Evolutionary conservation across 2,329 filamentous ascomycete genomes (phyloP).

Genomic region (Didymella segeticola): DNA sequence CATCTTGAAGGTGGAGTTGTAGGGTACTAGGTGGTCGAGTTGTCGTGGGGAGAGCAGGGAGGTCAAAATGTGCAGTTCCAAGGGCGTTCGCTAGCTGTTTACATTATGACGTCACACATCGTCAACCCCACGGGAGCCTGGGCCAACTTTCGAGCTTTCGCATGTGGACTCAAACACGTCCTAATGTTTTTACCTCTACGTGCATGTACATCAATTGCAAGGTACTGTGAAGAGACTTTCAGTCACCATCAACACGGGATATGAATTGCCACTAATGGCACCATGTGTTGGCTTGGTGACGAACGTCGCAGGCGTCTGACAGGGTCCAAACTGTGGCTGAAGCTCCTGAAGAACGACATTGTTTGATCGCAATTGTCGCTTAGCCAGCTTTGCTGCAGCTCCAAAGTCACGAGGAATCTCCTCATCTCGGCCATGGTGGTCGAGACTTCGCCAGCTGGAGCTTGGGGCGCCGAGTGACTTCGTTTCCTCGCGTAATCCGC

Average conservation of each 20-base stretch:
- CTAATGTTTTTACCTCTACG: not conserved
- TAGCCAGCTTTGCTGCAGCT: not conserved
- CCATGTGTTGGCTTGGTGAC: conserved; percentile 1
- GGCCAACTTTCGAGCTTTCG: not conserved
- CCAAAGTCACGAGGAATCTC: conserved; percentile 1
- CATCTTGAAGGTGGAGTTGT: conserved; percentile 15
- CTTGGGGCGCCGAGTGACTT: conserved; percentile 9
- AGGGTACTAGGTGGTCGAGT: conserved; percentile 9
- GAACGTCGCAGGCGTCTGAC: not conserved
- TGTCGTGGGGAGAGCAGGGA: conserved; percentile 11
- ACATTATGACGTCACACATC: conserved; percentile 2
- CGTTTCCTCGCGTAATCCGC: not conserved
- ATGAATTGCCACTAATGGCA: conserved; percentile 5
- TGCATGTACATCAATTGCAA: not conserved
- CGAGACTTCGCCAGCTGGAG: not conserved
- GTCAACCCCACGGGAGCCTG: not conserved
- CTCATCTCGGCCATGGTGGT: not conserved
- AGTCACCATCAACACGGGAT: not conserved
- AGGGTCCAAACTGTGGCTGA: not conserved
- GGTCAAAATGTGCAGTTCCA: not conserved
- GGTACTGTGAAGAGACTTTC: not conserved
- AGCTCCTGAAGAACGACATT: not conserved
- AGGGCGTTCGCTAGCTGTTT: not conserved
- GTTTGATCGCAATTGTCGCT: not conserved
- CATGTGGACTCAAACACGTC: not conserved